A percentile compares a stretch with the other conserved stretches of the same genome.
Evolutionary conservation across 2,329 filamentous ascomycete genomes (phyloP).

Genomic region (Dactylellina haptotyla): DNA sequence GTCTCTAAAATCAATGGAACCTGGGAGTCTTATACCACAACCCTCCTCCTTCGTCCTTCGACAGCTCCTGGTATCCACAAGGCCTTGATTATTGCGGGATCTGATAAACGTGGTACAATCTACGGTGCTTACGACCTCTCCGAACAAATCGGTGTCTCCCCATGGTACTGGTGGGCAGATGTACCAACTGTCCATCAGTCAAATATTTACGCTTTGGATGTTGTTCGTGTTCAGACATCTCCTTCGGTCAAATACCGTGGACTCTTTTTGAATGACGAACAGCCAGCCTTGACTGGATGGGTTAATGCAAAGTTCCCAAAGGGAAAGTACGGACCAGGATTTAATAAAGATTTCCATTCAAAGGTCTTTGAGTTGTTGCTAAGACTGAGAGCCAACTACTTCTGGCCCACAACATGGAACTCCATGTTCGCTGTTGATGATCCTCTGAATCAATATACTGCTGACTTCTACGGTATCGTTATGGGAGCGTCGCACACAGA

Average conservation of each 20-base stretch:
- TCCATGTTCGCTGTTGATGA: slow-evolving; percentile 79
- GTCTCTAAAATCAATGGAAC: slow-evolving; percentile 69
- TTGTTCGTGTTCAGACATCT: slow-evolving; percentile 68
- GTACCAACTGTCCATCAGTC: slow-evolving; percentile 67
- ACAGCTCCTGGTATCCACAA: slow-evolving; percentile 65
- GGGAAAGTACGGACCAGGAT: slow-evolving; percentile 63
- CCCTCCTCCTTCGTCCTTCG: slow-evolving; percentile 69
- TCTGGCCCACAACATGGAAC: slow-evolving; percentile 78
- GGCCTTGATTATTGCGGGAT: slow-evolving; percentile 75
- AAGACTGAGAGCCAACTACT: slow-evolving; percentile 75
- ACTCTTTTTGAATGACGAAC: slow-evolving; percentile 77
- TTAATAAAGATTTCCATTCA: slow-evolving; percentile 72
- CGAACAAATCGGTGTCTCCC: slow-evolving; percentile 77
- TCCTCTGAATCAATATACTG: slow-evolving; percentile 72
- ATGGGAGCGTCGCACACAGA: slow-evolving; percentile 79
- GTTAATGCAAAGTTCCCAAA: slow-evolving; percentile 67
- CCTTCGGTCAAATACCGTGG: slow-evolving; percentile 75
- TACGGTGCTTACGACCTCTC: slow-evolving; percentile 77
- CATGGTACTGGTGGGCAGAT: slow-evolving; percentile 76
- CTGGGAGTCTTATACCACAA: slow-evolving; percentile 76
- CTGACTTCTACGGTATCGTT: slow-evolving; percentile 78
- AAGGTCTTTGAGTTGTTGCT: slow-evolving; percentile 77
- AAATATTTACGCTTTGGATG: slow-evolving; percentile 68
- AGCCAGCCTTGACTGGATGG: slow-evolving; percentile 74
- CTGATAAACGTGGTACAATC: slow-evolving; percentile 74